A percentile compares a stretch with the other conserved stretches of the same genome.
These are phyloP conservation scores for Russula compacta DNA, from an alignment of 768 basidiomycete genomes.

Conservation along the genomic window DNA sequence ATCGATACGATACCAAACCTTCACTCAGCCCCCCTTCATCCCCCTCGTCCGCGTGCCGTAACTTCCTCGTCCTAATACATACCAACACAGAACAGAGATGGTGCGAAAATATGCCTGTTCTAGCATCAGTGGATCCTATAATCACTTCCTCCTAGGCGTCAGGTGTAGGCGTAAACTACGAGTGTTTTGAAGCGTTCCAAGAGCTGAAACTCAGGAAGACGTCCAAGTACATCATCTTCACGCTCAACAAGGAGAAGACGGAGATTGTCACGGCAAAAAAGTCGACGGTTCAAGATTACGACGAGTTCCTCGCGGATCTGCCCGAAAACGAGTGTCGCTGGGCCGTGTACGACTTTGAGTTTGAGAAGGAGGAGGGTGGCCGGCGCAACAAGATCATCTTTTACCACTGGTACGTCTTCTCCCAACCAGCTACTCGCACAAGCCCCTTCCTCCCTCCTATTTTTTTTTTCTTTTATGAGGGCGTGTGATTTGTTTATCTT, in stretches of 20 bases:
- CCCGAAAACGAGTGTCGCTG: constrained; percentile 72
- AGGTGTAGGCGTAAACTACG: constrained; percentile 50
- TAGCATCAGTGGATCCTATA: neutral
- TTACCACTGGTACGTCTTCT: constrained; percentile 58
- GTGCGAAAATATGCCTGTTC: constrained; percentile 6
- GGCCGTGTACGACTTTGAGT: constrained; percentile 92
- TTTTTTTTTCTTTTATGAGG: neutral
- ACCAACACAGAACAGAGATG: constrained; percentile 6
- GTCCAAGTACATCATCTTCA: constrained; percentile 78
- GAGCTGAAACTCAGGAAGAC: constrained; percentile 69
- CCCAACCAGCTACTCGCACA: neutral
- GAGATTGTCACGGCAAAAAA: constrained; percentile 73
- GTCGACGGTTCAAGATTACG: constrained; percentile 45
- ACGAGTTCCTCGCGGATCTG: constrained; percentile 63
- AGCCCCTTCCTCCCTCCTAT: neutral
- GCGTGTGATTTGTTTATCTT: neutral
- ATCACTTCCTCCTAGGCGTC: constrained; percentile 38
- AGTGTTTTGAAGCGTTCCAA: constrained; percentile 55
- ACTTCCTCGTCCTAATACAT: neutral
- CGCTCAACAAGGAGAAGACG: constrained; percentile 47
- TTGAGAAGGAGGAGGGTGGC: constrained; percentile 59
- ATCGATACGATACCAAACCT: neutral
- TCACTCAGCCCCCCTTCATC: neutral
- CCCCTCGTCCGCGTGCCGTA: neutral
- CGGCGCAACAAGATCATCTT: constrained; percentile 84